These are phyloP conservation scores for Puccinia horiana DNA, from an alignment of 1,284 basidiomycete genomes.

Conservation along the genomic window DNA sequence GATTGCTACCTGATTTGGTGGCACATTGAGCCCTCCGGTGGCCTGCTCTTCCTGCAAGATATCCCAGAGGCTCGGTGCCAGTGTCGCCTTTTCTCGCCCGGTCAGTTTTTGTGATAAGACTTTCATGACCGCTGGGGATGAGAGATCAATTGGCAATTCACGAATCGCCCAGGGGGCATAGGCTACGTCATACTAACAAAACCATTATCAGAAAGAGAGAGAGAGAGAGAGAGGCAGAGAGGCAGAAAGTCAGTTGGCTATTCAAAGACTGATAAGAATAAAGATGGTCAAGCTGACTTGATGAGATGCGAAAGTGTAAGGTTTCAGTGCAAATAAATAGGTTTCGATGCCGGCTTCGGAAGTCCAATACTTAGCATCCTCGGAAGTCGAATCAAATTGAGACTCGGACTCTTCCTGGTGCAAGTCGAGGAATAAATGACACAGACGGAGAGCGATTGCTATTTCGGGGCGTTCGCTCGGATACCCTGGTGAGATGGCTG, in stretches of 20 bases:
- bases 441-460: slow-evolving; percentile 55
- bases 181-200: slow-evolving; percentile 54
- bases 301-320: slow-evolving; percentile 57
- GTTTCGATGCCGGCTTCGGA: slow-evolving; percentile 53
- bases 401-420: slow-evolving; percentile 46
- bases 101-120: not conserved
- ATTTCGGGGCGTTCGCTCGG: slow-evolving; percentile 54
- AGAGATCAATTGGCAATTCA: slow-evolving; percentile 22
- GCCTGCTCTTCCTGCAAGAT: not conserved
- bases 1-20: not conserved
- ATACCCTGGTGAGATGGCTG: slow-evolving; percentile 53
- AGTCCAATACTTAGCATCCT: not conserved
- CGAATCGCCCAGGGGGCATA: slow-evolving; percentile 55
- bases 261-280: no score
- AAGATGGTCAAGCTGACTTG: slow-evolving; percentile 44
- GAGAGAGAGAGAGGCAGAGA: no score
- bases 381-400: slow-evolving; percentile 43
- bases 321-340: slow-evolving; percentile 54
- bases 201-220: no score
- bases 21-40: not conserved
- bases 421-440: slow-evolving; percentile 55
- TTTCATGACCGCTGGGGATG: not conserved
- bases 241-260: not conserved
- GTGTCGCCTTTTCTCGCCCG: not conserved
- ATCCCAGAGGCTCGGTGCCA: not conserved